Base-by-base conservation (phyloP, 1,284 basidiomycete species). In the Sporisorium scitamineum region DNA sequence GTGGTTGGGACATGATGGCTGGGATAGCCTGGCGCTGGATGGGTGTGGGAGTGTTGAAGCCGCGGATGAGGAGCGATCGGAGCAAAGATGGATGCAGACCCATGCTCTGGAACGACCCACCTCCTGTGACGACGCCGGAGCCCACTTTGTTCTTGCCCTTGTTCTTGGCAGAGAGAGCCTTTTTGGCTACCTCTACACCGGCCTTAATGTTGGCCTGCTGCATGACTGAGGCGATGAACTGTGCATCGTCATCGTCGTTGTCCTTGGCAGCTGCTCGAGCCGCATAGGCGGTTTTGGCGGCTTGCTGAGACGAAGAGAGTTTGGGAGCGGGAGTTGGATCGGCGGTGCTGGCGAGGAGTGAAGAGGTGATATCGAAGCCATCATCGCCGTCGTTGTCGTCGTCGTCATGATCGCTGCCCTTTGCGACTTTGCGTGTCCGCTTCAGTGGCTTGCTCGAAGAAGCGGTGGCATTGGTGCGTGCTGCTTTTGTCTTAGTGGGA, bases 11-110 rank as follows among this genome's bases (percentile, higher is more conserved):
- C 34, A 99, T 89, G 47, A 98, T 90, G 31, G 91, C 88, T 0
- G 97, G 97, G 57, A 99, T 93, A 3, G 95, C 89, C 18, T 93
- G 89, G 10, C 96, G 90, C 86, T 99, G 97, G 55, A 99, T 99
- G 0, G 97, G 97, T 0, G 97, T 99, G 13, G 97, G 97, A 42
- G 91, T 92, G 56, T 93, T 93, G 87, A 94, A 98, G 13, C 96
- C 96, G 83, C 97, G 92, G n/a, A 97, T 88, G 2, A 93, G 92
- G 47, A 99, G 88, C 2, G 94, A 92, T 52, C 94, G 91, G 29
- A 97, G 88, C 0, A 98, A 87, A 34, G 91, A 90, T 0, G 94
- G 93, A 78, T 93, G 90, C 7, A 98, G 89, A 57, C 83, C 83
- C 82, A 84, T 84, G 68, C 81, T 83, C 70, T 84, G 83, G 52